Base-by-base conservation (phyloP, 1,139 yeast species). In the Suhomyces guaymorum region DNA sequence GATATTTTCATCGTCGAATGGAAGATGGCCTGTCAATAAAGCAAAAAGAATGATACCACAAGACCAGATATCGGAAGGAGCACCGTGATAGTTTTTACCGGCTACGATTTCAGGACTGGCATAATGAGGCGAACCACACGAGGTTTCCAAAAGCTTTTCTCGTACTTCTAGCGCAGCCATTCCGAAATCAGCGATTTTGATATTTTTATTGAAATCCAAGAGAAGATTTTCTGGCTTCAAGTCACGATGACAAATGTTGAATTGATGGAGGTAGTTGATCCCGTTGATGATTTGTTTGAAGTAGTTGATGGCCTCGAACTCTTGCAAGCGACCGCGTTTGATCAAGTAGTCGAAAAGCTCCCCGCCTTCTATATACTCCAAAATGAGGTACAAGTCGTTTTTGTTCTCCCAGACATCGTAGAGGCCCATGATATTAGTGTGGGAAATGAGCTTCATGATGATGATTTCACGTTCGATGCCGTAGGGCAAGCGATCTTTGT, bases 401-500 rank as follows among this genome's bases (percentile, higher is more conserved):
- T 88, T 86, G 52, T 94, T 92, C 61, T 94, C 98, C 98, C 98
- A 92, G 26, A 94, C 99, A 53, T 92, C 99, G 59, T 87, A 92
- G 29, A 92, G 70, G n/a, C 95, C 89, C 84, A 92, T 80, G 36
- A 92, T 94, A 57, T 92, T 92, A 13, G 94, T 90, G 59, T 92
- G 98, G 43, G 88, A 86, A 30, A 94, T 79, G 41, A 92, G 73
- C 60, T 92, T 92, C 82, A 76, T 77, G 80, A 88, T 88, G 52
- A 92, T 89, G 48, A 92, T 95, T 59, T 92, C 99, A 43, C 98
- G 75, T 62, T 94, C 98, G 35, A 94, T 90, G 15, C 98, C 97
- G 52, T 90, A 88, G 8, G 95, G 95, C 39, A 87, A 70, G 8
- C 82, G 75, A 35, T 78, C 81, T 20, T 76, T 74, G 37, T 47